Evolutionary conservation across 208 protist species (phyloP), one percentile per base, ranked within the genome.

Genomic region (Vickermania spadyakhi): DNA sequence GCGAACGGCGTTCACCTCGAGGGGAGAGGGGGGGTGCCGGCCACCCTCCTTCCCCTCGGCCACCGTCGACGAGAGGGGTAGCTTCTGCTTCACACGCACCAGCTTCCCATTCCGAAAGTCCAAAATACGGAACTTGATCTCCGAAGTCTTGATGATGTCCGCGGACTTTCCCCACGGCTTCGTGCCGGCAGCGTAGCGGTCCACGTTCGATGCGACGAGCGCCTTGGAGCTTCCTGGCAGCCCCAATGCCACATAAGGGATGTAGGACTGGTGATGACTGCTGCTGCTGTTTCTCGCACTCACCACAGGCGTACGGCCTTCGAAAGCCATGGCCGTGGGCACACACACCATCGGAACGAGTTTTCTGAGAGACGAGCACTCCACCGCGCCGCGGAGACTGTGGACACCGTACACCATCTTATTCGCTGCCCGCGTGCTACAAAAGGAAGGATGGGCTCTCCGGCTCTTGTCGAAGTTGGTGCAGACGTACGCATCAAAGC

Each of bases 161-260:
- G 49, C 53, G 31, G 1, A 63, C 49, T 1, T 51, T 45, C 42
- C 49, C 84, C 86, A 94, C 26, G 81, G 84, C 30, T 73, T 61
- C 14, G 70, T 77, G 13, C 86, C 86, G 28, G 79, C 77, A 14
- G 72, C 72, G 77, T 94, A 94, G 29, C 72, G 78, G 67, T 72
- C 78, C 41, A 94, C 79, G 66, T 94, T 94, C 41, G 79, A 79
- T 26, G 90, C 52, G 27, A 91, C 66, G n/a, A 94, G 62, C 25
- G 77, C 75, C 66, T 88, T 86, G 64, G 65, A 71, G 25, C 54
- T 64, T 2, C 50, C 60, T 5, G 86, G 86, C 22, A 94, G 66
- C 62, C 63, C 59, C 41, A 89, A 65, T 3, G 67, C 68, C 25
- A 84, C 70, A 58, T 76, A 70, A 3, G 52, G 26, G 4, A 25